Conservation (phyloP, 352 stramenopile species). For the Globisporangium splendens region DNA sequence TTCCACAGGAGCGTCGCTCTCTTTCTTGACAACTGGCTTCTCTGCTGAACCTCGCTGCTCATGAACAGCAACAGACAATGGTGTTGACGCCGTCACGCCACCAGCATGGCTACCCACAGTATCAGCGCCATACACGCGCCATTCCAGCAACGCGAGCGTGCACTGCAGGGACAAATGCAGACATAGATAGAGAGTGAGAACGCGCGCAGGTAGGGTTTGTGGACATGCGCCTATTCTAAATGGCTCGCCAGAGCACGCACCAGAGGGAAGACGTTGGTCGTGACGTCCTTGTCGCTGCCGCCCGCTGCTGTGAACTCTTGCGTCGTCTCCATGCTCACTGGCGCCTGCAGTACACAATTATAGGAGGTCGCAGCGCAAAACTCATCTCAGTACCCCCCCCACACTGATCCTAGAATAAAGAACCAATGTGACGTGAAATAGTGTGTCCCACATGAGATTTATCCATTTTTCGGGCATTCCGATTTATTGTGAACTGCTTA, state of each 20-base stretch:
- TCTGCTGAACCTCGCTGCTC: too few relatives aligned
- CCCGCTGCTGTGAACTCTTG: not conserved
- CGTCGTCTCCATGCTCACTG: not conserved
- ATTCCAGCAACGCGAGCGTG: conserved; percentile 40
- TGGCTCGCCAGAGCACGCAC: conserved; percentile 21
- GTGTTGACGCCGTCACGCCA: not conserved
- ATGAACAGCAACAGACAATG: not conserved
- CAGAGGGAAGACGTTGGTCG: conserved; percentile 45
- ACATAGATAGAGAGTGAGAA: conserved; percentile 7
- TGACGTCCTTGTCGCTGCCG: not conserved
- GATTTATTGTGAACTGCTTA: too few relatives aligned
- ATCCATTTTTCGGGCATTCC: too few relatives aligned
- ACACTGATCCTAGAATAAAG: not conserved
- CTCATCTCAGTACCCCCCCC: not conserved
- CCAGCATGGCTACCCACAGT: not conserved
- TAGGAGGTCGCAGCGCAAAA: not conserved
- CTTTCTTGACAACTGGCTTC: too few relatives aligned
- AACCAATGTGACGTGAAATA: not conserved
- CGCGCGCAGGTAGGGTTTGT: not conserved
- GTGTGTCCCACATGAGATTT: not conserved
- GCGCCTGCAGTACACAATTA: not conserved
- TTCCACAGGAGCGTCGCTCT: not conserved
- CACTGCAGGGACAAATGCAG: conserved; percentile 26
- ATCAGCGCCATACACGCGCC: conserved; percentile 39
- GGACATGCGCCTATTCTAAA: too few relatives aligned